Evolutionary conservation across 2,329 filamentous ascomycete genomes (phyloP), one percentile per base, ranked within the genome.

Genomic region (Bipolaris zeicola): DNA sequence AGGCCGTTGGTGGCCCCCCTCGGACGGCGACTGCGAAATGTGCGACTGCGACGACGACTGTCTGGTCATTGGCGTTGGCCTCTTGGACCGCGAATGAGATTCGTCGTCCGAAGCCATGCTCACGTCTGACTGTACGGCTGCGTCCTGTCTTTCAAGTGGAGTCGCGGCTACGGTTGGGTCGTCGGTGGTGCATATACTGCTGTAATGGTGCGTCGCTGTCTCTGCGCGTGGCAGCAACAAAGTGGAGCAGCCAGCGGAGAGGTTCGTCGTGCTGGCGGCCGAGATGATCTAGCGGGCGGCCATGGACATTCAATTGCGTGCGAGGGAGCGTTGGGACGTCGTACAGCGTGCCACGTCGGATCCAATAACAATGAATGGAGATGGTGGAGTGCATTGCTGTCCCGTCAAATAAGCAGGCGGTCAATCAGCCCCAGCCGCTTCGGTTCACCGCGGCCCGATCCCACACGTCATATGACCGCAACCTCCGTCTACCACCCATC

Each of bases 41-140:
- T 75, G 67, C 63, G 67, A 69, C 52, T 76, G 68, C 55, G 74
- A 74, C 7, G 73, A 76, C 47, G 74, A 74, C 64, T 76, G 71
- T 46, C 76, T 65, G 26, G 64, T 63, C 67, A 77, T 72, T 52
- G 67, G 60, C 39, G 69, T 50, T 31, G 75, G 72, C 48, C 76
- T 66, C 61, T 70, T 71, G 57, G 75, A 65, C 65, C 69, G 74
- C 67, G 71, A 70, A 62, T 72, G 64, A 52, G 65, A 65, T 50
- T 71, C 68, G 52, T 72, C 74, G 34, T 70, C 65, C 6, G 72
- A 72, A 37, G 69, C 69, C 73, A 76, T 76, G 72, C 64, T 72
- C 66, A 65, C 62, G 63, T 61, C 64, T 66, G 44, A 61, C 65
- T 48, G 60, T 60, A 62, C 57, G 60, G 63, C 60, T 62, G 65